Conservation (phyloP, 2,329 filamentous ascomycete species). For the Coniella lustricola region DNA sequence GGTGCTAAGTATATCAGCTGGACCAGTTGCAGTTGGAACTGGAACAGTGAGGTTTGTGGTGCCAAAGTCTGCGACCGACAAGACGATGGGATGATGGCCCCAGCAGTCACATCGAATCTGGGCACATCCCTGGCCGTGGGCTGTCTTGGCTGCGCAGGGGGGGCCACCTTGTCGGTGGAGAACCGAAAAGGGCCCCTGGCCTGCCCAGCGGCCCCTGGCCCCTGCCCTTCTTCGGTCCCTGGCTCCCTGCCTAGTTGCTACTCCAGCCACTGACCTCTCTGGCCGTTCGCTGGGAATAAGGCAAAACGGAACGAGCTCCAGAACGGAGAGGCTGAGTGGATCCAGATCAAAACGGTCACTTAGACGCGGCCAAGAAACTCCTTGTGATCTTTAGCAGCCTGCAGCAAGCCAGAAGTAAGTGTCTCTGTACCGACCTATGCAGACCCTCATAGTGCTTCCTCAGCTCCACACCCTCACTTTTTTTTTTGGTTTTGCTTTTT, state of each 20-base stretch:
- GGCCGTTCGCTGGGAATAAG: background rate
- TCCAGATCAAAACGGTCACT: constrained; percentile 17
- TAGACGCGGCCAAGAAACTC: no score
- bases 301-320: background rate
- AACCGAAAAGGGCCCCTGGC: background rate
- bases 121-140: no score
- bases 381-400: no score
- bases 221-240: background rate
- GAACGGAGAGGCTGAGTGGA: no score
- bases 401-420: constrained; percentile 2
- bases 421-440: background rate
- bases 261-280: background rate
- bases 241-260: background rate
- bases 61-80: no score
- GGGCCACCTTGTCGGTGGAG: background rate
- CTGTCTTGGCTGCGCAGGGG: background rate
- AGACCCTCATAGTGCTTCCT: background rate
- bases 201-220: constrained; percentile 1
- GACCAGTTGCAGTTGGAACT: background rate
- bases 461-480: background rate
- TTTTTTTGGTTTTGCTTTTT: background rate
- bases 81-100: no score
- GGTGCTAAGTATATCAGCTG: background rate
- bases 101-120: no score
- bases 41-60: no score